Base-by-base conservation (phyloP, 768 basidiomycete species). In the Boletus sp. region DNA sequence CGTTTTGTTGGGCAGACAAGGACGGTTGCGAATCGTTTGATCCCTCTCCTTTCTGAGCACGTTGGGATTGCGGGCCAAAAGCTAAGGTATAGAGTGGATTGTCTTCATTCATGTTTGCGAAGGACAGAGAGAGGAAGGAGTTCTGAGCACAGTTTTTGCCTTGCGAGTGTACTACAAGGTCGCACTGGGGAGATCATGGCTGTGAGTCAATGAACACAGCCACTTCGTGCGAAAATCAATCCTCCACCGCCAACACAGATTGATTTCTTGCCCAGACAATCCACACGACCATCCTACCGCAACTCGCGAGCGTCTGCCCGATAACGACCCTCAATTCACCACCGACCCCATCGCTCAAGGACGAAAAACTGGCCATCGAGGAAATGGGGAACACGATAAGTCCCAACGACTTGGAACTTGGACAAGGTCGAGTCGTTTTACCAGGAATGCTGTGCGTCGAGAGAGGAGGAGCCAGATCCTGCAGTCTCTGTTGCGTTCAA, bases 401-500 rank as follows among this genome's bases (percentile, higher is more conserved):
- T 7, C 54, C 63, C 0, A 52, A 54, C 41, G 14, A 80, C 1
- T 82, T 98, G 96, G 97, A n/a, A n/a, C n/a, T n/a, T n/a, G n/a
- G n/a, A n/a, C n/a, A n/a, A n/a, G 70, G 86, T 98, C 52, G 89
- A 89, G 60, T 81, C 84, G 6, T 90, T 95, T 73, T 97, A 95
- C 71, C 81, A 86, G 50, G 91, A 94, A 65, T 94, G 92, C 66
- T 92, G 90, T 68, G 77, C 76, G 20, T 87, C 88, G 84, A 88
- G 69, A 76, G 77, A 17, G 82, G n/a, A n/a, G n/a, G n/a, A n/a
- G n/a, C n/a, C n/a, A n/a, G n/a, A n/a, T n/a, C n/a, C n/a, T n/a
- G n/a, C 78, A 0, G 84, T 92, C 41, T 83, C 83, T n/a, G 70
- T 73, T 41, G 86, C 88, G 3, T 80, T 92, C 72, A 88, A 87